phyloP scores from a whole-genome alignment of 352 stramenopile genomes.

The Aphanomyces stellatus region DNA sequence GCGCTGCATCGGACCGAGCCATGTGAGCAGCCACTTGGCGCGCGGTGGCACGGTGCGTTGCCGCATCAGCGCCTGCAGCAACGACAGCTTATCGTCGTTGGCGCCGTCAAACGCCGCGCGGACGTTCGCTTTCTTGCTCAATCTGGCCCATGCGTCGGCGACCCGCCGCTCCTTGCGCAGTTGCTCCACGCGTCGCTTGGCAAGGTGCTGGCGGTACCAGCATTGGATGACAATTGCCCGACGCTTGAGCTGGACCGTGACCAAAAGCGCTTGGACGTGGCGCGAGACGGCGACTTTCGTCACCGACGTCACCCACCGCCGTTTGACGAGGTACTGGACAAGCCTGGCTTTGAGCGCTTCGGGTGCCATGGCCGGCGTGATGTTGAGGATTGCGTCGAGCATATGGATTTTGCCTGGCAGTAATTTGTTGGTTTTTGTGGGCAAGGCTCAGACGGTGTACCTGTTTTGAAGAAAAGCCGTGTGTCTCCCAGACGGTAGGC shows the following conservation, averaged over 20 bases:
- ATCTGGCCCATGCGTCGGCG: constrained; percentile 50
- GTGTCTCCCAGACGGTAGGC: constrained; percentile 72
- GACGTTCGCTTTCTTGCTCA: constrained; percentile 51
- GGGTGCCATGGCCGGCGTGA: constrained; percentile 21
- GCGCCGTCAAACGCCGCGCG: constrained; percentile 63
- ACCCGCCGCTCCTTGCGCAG: constrained; percentile 52
- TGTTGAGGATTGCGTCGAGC: constrained; percentile 64
- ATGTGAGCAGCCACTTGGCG: constrained; percentile 73
- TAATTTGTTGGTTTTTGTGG: background rate
- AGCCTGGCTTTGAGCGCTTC: constrained; percentile 31
- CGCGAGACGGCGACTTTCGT: constrained; percentile 64
- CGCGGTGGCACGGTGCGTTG: constrained; percentile 47
- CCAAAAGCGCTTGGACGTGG: constrained; percentile 53
- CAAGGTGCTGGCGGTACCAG: constrained; percentile 10
- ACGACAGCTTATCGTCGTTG: constrained; percentile 74
- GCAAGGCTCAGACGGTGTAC: constrained; percentile 16
- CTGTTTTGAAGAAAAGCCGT: constrained; percentile 76
- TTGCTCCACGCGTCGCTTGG: constrained; percentile 26
- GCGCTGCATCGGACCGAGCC: constrained; percentile 64
- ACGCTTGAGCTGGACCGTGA: constrained; percentile 26
- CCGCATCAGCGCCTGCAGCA: constrained; percentile 67
- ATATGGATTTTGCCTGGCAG: constrained; percentile 54
- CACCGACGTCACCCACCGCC: constrained; percentile 59
- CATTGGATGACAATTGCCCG: background rate
- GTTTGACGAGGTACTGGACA: constrained; percentile 57